A percentile compares a stretch with the other conserved stretches of the same genome.
Evolutionary conservation across 2,329 filamentous ascomycete genomes (phyloP).

Genomic region (Paraphoma sp.): DNA sequence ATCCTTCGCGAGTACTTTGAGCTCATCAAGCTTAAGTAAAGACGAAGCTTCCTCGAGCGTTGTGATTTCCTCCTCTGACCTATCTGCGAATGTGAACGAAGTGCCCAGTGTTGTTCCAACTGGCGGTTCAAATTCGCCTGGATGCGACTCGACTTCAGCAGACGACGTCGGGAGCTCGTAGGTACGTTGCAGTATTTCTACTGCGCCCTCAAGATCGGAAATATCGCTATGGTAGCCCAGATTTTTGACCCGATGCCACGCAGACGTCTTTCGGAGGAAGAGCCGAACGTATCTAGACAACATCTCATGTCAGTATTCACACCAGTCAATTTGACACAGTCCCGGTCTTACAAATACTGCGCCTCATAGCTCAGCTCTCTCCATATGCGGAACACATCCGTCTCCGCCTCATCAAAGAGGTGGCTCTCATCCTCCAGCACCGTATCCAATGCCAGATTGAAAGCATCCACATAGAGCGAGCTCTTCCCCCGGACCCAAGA

Average conservation of each 20-base stretch:
- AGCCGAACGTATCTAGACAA: constrained; percentile 81
- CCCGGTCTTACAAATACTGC: constrained; percentile 78
- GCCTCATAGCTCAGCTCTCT: constrained; percentile 76
- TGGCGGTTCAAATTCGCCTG: constrained; percentile 58
- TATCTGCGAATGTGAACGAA: constrained; percentile 80
- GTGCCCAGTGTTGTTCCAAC: constrained; percentile 58
- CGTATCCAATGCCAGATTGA: constrained; percentile 88
- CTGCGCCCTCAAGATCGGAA: constrained; percentile 71
- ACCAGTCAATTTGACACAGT: neutral
- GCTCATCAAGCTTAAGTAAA: constrained; percentile 83
- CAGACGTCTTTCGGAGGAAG: constrained; percentile 88
- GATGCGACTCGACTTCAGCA: constrained; percentile 45
- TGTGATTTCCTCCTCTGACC: constrained; percentile 74
- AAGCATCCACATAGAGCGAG: constrained; percentile 96
- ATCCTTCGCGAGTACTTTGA: constrained; percentile 84
- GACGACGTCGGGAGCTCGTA: constrained; percentile 62
- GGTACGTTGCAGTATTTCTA: constrained; percentile 66
- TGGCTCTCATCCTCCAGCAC: constrained; percentile 89
- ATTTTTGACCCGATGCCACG: constrained; percentile 84
- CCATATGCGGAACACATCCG: constrained; percentile 79
- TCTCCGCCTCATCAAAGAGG: constrained; percentile 83
- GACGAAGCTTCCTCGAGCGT: constrained; percentile 84
- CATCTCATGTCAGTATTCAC: neutral
- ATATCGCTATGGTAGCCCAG: constrained; percentile 86
- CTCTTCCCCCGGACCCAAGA: constrained; percentile 78